Evolutionary conservation across 331 rosid species (phyloP).

Genomic region (Acacia concinna): DNA sequence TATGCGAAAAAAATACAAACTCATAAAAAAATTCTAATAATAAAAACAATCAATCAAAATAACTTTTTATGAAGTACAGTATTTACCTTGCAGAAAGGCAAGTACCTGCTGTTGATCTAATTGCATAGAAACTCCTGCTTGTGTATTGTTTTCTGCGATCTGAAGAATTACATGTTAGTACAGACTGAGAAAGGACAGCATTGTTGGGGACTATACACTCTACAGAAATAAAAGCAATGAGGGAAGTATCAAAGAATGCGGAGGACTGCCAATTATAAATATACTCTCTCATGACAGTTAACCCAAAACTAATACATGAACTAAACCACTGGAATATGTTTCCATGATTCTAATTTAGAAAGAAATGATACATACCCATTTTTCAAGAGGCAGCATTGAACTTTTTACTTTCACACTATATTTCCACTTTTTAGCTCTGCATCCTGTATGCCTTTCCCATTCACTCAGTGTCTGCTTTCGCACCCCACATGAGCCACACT

Average conservation of each 20-base stretch:
- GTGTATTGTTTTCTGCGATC: slow-evolving; percentile 63
- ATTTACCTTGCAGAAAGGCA: slow-evolving; percentile 72
- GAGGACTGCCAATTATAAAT: background rate
- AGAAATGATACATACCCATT: slow-evolving; percentile 77
- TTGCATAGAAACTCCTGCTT: slow-evolving; percentile 46
- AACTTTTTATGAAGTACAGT: background rate
- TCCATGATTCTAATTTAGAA: slow-evolving; percentile 15
- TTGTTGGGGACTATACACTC: background rate
- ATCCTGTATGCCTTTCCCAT: slow-evolving; percentile 96
- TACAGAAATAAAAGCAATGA: background rate
- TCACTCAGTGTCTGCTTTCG: slow-evolving; percentile 83
- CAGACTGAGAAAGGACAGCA: slow-evolving; percentile 21
- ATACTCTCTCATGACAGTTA: slow-evolving; percentile 9
- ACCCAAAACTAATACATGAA: slow-evolving; percentile 23
- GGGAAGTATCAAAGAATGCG: background rate
- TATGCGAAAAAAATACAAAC: slow-evolving; percentile 9
- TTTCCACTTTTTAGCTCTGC: slow-evolving; percentile 98
- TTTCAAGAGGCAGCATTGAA: slow-evolving; percentile 80
- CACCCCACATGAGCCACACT: slow-evolving; percentile 75
- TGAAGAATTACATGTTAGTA: slow-evolving; percentile 44
- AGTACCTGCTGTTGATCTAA: slow-evolving; percentile 71
- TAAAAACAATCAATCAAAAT: slow-evolving; percentile 21
- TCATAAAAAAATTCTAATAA: background rate
- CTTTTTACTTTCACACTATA: slow-evolving; percentile 89
- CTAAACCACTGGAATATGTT: background rate